phyloP scores from a whole-genome alignment of 148 eudicot species.

The Spergularia marina region DNA sequence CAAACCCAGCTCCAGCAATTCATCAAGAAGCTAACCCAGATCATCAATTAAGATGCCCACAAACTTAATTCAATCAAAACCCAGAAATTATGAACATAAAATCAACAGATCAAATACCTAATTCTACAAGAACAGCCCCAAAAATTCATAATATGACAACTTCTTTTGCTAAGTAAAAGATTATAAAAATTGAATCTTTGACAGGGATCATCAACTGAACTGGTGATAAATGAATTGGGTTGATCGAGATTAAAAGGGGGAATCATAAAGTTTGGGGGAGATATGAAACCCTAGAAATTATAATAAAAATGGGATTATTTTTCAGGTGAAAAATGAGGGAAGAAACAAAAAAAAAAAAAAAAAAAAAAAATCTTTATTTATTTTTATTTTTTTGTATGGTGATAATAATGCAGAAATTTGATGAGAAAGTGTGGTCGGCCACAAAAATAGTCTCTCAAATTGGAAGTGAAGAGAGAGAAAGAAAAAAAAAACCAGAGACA shows the following conservation, averaged over 20 bases:
- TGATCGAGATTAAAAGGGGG: neutral
- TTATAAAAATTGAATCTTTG: slow-evolving; percentile 5
- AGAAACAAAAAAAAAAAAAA: neutral
- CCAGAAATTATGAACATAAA: neutral
- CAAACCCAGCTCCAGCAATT: neutral
- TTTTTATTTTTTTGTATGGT: neutral
- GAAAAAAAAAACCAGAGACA: slow-evolving; percentile 10
- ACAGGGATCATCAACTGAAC: neutral
- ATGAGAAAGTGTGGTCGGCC: slow-evolving; percentile 24
- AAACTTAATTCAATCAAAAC: slow-evolving; percentile 11
- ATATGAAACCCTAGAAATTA: slow-evolving; percentile 28
- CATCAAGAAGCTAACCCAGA: slow-evolving; percentile 7
- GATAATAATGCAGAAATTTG: slow-evolving; percentile 9
- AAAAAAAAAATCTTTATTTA: neutral
- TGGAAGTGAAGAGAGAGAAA: slow-evolving; percentile 6
- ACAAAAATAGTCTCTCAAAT: slow-evolving; percentile 25
- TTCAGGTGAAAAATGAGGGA: neutral
- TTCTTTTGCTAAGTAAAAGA: neutral
- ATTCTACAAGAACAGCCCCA: neutral
- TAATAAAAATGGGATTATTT: neutral
- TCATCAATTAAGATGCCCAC: neutral
- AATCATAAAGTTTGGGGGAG: neutral
- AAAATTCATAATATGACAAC: neutral
- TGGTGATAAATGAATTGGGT: neutral
- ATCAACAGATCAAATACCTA: slow-evolving; percentile 16